Evolutionary conservation across 2,329 filamentous ascomycete genomes (phyloP).

Genomic region (Pyrenochaeta sp.): DNA sequence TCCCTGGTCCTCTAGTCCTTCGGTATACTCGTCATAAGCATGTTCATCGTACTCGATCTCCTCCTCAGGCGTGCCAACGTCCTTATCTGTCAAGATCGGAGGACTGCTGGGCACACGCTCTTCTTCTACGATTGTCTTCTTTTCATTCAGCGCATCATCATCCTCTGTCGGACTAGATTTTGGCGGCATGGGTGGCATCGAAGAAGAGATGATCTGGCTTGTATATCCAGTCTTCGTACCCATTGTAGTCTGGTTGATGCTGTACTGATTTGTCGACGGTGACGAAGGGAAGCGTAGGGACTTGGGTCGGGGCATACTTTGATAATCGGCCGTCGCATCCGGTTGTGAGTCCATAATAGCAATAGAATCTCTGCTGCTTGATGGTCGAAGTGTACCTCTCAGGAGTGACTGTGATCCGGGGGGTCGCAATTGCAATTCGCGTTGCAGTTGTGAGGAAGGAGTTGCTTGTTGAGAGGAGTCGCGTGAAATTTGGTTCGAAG

Average conservation of each 20-base stretch:
- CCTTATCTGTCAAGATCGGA: slow-evolving; percentile 33
- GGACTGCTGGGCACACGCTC: slow-evolving; percentile 50
- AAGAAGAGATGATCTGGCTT: slow-evolving; percentile 43
- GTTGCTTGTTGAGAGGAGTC: slow-evolving; percentile 28
- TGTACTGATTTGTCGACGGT: slow-evolving; percentile 45
- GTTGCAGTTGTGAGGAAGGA: slow-evolving; percentile 32
- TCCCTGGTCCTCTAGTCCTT: slow-evolving; percentile 13
- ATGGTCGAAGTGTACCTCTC: slow-evolving; percentile 20
- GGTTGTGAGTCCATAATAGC: slow-evolving; percentile 59
- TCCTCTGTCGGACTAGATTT: slow-evolving; percentile 23
- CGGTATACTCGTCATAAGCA: slow-evolving; percentile 31
- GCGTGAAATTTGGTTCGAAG: slow-evolving; percentile 28
- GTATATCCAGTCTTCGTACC: slow-evolving; percentile 38
- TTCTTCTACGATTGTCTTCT: slow-evolving; percentile 25
- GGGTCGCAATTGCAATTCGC: slow-evolving; percentile 25
- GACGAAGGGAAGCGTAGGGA: slow-evolving; percentile 48
- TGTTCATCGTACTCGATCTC: slow-evolving; percentile 35
- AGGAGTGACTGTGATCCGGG: slow-evolving; percentile 26
- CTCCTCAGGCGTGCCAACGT: slow-evolving; percentile 35
- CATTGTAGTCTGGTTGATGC: slow-evolving; percentile 48
- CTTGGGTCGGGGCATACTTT: slow-evolving; percentile 39
- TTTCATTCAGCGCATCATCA: slow-evolving; percentile 14
- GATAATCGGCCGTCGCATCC: slow-evolving; percentile 32
- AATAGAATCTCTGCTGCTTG: slow-evolving; percentile 47
- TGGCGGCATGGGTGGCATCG: slow-evolving; percentile 42